These are phyloP conservation scores for Ophiobolus disseminans DNA, from an alignment of 2,329 filamentous ascomycete genomes.

Conservation along the genomic window DNA sequence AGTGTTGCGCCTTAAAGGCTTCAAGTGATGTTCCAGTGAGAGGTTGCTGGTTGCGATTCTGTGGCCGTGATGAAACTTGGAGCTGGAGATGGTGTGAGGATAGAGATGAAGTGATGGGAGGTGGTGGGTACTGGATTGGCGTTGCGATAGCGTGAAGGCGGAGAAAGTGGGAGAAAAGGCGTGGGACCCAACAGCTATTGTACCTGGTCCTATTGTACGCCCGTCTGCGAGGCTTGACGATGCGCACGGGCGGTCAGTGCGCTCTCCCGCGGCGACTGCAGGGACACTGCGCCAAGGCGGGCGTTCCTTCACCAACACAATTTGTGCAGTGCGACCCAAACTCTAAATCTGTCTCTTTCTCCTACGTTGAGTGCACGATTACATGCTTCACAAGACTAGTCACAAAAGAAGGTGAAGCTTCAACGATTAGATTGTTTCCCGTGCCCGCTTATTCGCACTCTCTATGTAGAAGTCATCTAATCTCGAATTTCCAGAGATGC, in stretches of 20 bases:
- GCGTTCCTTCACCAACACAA: not conserved
- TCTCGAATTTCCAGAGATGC: not conserved
- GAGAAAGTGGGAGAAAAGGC: not conserved
- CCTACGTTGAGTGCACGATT: not conserved
- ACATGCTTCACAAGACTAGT: not conserved
- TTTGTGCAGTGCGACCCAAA: too few relatives aligned
- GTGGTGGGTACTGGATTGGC: not conserved
- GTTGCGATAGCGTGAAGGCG: not conserved
- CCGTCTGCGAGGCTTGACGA: slow-evolving; percentile 4
- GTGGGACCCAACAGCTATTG: slow-evolving; percentile 3
- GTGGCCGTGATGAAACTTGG: too few relatives aligned
- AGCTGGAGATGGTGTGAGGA: too few relatives aligned
- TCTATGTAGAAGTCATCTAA: too few relatives aligned
- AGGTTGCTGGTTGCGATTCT: not conserved
- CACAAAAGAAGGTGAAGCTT: not conserved
- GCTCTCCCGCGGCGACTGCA: slow-evolving; percentile 26
- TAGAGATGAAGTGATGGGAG: not conserved
- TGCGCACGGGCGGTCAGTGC: slow-evolving; percentile 13
- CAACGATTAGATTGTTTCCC: not conserved
- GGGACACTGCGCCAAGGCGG: slow-evolving; percentile 16
- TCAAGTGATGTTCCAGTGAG: not conserved
- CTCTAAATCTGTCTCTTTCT: too few relatives aligned
- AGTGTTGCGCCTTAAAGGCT: not conserved
- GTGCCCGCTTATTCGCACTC: too few relatives aligned
- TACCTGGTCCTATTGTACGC: slow-evolving; percentile 7